Evolutionary conservation across 257 asterid species (phyloP), one percentile per base, ranked within the genome.

Genomic region (Coffea eugenioides): DNA sequence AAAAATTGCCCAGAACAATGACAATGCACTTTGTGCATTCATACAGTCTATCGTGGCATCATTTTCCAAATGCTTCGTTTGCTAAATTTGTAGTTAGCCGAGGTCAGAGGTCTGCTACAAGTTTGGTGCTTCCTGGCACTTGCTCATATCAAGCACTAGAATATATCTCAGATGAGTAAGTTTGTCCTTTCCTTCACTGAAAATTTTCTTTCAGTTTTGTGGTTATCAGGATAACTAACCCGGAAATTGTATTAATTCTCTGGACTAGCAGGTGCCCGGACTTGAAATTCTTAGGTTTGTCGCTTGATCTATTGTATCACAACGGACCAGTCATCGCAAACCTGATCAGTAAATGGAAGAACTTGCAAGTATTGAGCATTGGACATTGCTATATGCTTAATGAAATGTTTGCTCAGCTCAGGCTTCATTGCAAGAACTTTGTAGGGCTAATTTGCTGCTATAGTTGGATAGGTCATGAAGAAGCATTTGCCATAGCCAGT

Each of bases 401-500:
- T 52, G 69, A 77, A 52, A 77, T 77, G 7, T 77, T 77, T 12
- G 27, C 75, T 2, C 81, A 77, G 69, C 51, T 68, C 61, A 54
- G 25, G 31, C 10, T 77, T 43, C 81, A 77, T 23, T 77, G 81
- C 69, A 52, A 77, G 69, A 68, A 51, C 1, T 77, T 77, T 57
- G 52, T 39, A 1, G 81, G 81, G n/a, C 45, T 77, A 16, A 77
- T 77, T 41, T 77, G 36, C 69, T 77, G 75, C 54, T 77, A 56
- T 51, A 77, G 80, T 68, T 77, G 80, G 80, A 68, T 77, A 3
- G 80, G 80, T 66, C 36, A 59, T 41, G 80, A 77, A 20, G 80
- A 77, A 41, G 80, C 80, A 46, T 51, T 2, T 2, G 80, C 80
- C 25, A 77, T 68, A 20, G 62, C 80, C 52, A 48, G 39, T 68